These are phyloP conservation scores for Aspergillus diversus DNA, from an alignment of 495 filamentous ascomycete species.

Conservation along the genomic window DNA sequence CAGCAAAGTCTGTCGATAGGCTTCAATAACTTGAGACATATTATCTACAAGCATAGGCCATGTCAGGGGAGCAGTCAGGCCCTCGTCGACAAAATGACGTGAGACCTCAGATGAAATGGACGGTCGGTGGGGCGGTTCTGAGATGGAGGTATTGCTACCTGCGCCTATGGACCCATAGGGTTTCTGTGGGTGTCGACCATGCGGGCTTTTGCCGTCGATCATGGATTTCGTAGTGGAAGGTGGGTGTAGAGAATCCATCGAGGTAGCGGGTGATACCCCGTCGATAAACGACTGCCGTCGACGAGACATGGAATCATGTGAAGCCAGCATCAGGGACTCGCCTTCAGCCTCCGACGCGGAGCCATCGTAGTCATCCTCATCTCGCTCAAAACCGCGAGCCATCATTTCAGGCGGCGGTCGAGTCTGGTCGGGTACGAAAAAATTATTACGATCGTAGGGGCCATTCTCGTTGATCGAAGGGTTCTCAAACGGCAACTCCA, in stretches of 20 bases:
- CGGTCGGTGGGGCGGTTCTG: constrained; percentile 45
- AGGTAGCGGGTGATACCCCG: constrained; percentile 84
- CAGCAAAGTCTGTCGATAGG: constrained; percentile 81
- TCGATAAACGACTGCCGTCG: constrained; percentile 70
- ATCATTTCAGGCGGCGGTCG: constrained; percentile 91
- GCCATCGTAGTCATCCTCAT: constrained; percentile 83
- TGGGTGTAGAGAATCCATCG: constrained; percentile 83
- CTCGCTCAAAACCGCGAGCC: constrained; percentile 77
- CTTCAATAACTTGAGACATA: constrained; percentile 85
- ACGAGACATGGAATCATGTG: constrained; percentile 60
- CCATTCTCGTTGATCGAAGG: constrained; percentile 82
- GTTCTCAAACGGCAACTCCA: constrained; percentile 91
- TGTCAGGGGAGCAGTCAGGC: constrained; percentile 70
- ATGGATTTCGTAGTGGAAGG: constrained; percentile 53
- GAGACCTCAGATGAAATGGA: constrained; percentile 67
- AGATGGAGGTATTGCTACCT: constrained; percentile 40
- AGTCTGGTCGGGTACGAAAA: constrained; percentile 87
- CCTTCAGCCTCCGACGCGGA: constrained; percentile 89
- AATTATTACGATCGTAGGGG: constrained; percentile 82
- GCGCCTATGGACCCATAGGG: constrained; percentile 32
- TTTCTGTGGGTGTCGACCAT: constrained; percentile 27
- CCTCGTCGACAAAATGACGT: constrained; percentile 84
- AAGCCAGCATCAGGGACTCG: constrained; percentile 60
- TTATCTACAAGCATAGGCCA: constrained; percentile 90
- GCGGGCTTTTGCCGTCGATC: constrained; percentile 28